A percentile compares a stretch with the other conserved stretches of the same genome.
Conservation (phyloP, 208 protist genomes). For the Leishmania martiniquensis region DNA sequence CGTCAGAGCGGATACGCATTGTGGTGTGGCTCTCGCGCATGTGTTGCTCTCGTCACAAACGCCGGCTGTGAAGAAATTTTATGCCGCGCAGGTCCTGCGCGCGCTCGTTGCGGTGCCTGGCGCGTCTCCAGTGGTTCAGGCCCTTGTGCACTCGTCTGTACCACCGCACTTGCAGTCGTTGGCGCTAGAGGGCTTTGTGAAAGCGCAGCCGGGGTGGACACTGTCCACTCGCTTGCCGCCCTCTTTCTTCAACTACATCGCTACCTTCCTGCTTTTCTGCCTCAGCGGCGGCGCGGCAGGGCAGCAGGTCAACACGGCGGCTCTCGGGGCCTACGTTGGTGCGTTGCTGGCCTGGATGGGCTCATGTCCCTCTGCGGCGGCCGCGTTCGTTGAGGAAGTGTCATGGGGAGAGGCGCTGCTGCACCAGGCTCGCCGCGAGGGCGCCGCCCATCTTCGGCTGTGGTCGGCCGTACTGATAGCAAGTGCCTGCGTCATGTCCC, state of each 20-base stretch:
- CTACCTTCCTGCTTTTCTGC: slow-evolving; percentile 52
- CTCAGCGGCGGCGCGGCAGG: slow-evolving; percentile 44
- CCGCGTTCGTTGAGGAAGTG: slow-evolving; percentile 41
- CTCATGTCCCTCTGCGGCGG: slow-evolving; percentile 17
- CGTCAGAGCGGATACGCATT: slow-evolving; percentile 5
- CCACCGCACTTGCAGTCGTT: slow-evolving; percentile 19
- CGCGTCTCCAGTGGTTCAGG: slow-evolving; percentile 24
- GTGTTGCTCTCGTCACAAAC: slow-evolving; percentile 30
- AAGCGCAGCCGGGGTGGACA: slow-evolving; percentile 28
- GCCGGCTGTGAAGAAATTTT: slow-evolving; percentile 59
- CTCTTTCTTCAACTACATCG: slow-evolving; percentile 55
- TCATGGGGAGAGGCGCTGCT: slow-evolving; percentile 53
- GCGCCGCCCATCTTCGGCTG: slow-evolving; percentile 57
- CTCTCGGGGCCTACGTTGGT: slow-evolving; percentile 63
- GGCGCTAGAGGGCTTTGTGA: slow-evolving; percentile 21
- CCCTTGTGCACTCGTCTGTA: slow-evolving; percentile 17
- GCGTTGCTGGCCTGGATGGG: slow-evolving; percentile 55
- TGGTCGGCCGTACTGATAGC: slow-evolving; percentile 73
- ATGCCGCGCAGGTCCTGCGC: slow-evolving; percentile 68
- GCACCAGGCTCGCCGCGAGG: slow-evolving; percentile 44
- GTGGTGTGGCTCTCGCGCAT: slow-evolving; percentile 30
- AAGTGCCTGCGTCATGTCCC: slow-evolving; percentile 39
- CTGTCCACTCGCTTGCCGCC: slow-evolving; percentile 12
- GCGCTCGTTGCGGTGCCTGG: slow-evolving; percentile 39
- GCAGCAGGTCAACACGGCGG: slow-evolving; percentile 63